These are phyloP conservation scores for Zanthoxylum bungeanum DNA, from an alignment of 345 rosid genomes.

Conservation along the genomic window DNA sequence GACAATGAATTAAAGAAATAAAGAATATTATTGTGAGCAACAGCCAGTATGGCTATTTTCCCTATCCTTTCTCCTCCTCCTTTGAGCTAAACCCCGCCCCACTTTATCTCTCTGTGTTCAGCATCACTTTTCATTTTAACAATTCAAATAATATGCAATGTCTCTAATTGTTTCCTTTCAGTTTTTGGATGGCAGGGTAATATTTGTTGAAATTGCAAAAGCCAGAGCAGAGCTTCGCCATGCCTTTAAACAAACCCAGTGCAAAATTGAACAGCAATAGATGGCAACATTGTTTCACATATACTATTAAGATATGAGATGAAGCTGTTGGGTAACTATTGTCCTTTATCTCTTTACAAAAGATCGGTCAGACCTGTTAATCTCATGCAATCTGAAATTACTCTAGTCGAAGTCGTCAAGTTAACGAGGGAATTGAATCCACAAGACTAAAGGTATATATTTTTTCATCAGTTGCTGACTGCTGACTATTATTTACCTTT, in stretches of 20 bases:
- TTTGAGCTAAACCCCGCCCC: no score
- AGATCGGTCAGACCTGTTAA: background rate
- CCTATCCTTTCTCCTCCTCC: no score
- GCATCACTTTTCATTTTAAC: background rate
- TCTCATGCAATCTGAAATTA: background rate
- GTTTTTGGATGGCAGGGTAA: conserved; percentile 86
- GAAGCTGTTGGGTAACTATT: background rate
- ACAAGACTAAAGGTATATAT: background rate
- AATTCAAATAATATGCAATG: background rate
- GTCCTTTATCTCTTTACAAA: background rate
- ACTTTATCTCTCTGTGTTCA: no score
- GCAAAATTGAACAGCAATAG: conserved; percentile 6
- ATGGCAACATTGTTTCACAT: background rate
- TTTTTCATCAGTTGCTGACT: background rate
- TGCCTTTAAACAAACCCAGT: conserved; percentile 29
- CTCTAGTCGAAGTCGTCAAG: background rate
- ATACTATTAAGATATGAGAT: background rate
- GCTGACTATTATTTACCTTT: background rate
- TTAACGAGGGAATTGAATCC: background rate
- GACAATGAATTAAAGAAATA: no score
- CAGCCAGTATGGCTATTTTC: no score
- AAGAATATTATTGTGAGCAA: no score
- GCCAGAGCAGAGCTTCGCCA: conserved; percentile 50
- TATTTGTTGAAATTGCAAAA: conserved; percentile 76
- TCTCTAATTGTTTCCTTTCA: conserved; percentile 17